phyloP scores from a whole-genome alignment of 495 filamentous ascomycete genomes.

The Neurospora tetraspora region DNA sequence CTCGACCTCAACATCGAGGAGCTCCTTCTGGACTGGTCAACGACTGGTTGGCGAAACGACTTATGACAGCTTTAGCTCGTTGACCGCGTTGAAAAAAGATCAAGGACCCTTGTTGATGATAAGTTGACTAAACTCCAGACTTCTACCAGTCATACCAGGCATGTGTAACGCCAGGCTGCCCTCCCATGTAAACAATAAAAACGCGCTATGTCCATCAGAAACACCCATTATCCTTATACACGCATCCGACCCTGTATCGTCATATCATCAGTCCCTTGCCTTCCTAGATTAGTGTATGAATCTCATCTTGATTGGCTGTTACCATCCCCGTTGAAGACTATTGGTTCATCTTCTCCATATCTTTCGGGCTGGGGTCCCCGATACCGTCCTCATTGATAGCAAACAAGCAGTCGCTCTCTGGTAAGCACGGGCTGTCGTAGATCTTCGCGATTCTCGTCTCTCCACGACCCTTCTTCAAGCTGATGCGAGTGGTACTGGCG shows the following conservation, averaged over 20 bases:
- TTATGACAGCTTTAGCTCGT: not conserved
- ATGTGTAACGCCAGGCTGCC: not conserved
- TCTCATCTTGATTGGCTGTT: not conserved
- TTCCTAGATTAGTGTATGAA: not conserved
- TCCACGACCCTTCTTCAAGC: slow-evolving; percentile 86
- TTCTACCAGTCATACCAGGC: not conserved
- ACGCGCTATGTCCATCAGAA: not conserved
- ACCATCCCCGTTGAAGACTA: slow-evolving; percentile 2
- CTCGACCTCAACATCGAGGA: not conserved
- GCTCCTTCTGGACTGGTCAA: not conserved
- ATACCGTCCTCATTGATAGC: slow-evolving; percentile 97
- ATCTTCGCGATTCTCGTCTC: slow-evolving; percentile 98
- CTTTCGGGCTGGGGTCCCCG: slow-evolving; percentile 89
- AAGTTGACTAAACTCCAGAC: not conserved
- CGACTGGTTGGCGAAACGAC: not conserved
- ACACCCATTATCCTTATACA: not conserved
- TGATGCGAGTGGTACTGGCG: slow-evolving; percentile 81
- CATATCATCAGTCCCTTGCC: not conserved
- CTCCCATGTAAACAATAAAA: not conserved
- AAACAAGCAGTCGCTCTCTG: slow-evolving; percentile 93
- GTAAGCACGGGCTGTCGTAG: slow-evolving; percentile 94
- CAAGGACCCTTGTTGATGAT: not conserved
- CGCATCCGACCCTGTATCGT: not conserved
- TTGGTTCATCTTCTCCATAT: slow-evolving; percentile 60
- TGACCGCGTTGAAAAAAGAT: not conserved